Conservation (phyloP, 148 eudicot species). For the Pouteria glomerata region DNA sequence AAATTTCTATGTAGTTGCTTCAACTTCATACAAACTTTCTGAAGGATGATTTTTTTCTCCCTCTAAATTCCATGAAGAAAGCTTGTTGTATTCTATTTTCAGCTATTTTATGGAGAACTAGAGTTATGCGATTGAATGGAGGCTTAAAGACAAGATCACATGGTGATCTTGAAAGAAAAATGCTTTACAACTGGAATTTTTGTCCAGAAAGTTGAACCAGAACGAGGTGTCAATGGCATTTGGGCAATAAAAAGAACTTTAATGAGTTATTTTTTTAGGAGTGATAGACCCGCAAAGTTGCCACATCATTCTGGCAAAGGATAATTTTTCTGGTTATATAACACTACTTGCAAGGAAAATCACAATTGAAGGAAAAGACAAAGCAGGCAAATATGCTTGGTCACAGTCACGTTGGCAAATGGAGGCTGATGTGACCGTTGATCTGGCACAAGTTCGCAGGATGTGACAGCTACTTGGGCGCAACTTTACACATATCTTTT, state of each 20-base stretch:
- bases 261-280: too few relatives aligned
- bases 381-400: background rate
- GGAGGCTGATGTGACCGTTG: too few relatives aligned
- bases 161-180: background rate
- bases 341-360: background rate
- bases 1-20: slow-evolving; percentile 1
- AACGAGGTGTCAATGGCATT: too few relatives aligned
- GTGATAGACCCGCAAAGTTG: too few relatives aligned
- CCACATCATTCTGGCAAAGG: too few relatives aligned
- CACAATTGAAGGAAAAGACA: background rate
- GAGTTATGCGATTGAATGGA: background rate
- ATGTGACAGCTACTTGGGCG: background rate
- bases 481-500: background rate
- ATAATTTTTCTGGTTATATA: too few relatives aligned
- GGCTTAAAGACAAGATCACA: background rate
- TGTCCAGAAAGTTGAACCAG: too few relatives aligned
- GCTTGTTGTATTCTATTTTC: background rate
- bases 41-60: background rate
- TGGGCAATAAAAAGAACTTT: too few relatives aligned
- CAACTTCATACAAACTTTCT: background rate
- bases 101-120: background rate
- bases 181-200: too few relatives aligned
- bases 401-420: too few relatives aligned
- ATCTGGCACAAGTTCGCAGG: background rate
- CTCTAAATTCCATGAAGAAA: background rate